Base-by-base conservation (phyloP, 805 yeast genomes). In the Wickerhamiella occidentalis region DNA sequence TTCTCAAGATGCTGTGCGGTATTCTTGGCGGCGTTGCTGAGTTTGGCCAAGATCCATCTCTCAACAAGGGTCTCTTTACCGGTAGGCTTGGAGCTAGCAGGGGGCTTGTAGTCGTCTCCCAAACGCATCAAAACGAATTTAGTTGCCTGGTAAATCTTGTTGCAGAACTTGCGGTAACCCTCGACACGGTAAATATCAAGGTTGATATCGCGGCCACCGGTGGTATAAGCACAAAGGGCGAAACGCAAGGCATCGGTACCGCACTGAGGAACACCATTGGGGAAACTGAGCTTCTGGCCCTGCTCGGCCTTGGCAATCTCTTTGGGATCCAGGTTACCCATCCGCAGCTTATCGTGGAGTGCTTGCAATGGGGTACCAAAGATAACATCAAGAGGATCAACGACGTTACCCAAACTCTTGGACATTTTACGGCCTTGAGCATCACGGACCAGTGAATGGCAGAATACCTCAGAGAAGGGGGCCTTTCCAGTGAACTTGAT, bases 341-440 rank as follows among this genome's bases (percentile, higher is more conserved):
- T 64, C 54, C 67, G 66, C 60, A 92, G 74, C 68, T 86, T 82
- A 51, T 79, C 80, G 66, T 87, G 94, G 62, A 92, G 74, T 13
- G 73, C 77, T 58, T 84, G 79, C 59, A 92, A 73, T 13, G 86
- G 70, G 52, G 85, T 85, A 74, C 98, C 98, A 49, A 74, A 61
- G 56, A 94, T 88, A 49, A 92, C 97, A 66, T 92, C 97, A 54
- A 82, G 74, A 55, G 98, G 98, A 70, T 92, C 97, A 60, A 92
- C 70, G 56, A 92, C 98, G 61, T 92, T 92, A 69, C 98, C 98
- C 58, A 90, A 74, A 50, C 96, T 86, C 71, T 90, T 90, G 55
- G 97, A 90, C 98, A 92, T 59, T 71, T 92, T 92, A 67, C 98
- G 82, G 57, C 98, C 98, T 69, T 92, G 97, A 48, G 98, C 95